phyloP scores from a whole-genome alignment of 2,329 filamentous ascomycete genomes.

The Calonectria henricotiae region DNA sequence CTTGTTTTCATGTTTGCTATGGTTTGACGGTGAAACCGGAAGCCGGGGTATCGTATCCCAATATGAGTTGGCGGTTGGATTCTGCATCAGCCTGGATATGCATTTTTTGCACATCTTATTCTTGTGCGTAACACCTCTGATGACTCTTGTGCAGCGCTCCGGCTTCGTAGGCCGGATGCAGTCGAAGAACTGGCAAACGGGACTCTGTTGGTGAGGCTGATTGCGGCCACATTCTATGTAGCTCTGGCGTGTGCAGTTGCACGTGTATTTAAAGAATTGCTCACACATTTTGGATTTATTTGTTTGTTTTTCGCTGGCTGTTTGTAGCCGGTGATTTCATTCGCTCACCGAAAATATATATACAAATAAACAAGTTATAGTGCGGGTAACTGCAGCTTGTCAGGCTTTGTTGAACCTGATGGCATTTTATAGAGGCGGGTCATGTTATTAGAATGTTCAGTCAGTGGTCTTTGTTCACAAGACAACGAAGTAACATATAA shows the following conservation, averaged over 20 bases:
- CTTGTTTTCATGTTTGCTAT: background rate
- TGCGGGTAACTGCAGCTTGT: background rate
- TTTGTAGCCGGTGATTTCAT: background rate
- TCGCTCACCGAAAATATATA: background rate
- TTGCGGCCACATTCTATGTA: constrained; percentile 3
- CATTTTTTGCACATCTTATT: constrained; percentile 6
- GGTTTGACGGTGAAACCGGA: background rate
- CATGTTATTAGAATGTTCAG: background rate
- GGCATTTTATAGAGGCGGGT: background rate
- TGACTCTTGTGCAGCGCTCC: background rate
- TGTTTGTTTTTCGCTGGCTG: background rate
- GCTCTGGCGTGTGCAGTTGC: constrained; percentile 2
- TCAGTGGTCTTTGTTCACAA: background rate
- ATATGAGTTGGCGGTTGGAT: constrained; percentile 7
- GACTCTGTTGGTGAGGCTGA: background rate
- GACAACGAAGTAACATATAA: background rate
- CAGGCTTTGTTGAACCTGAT: background rate
- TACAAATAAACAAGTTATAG: no score
- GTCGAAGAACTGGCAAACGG: background rate
- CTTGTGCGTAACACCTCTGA: background rate
- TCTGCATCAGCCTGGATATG: background rate
- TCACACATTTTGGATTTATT: background rate
- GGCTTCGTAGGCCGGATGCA: background rate
- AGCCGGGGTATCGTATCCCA: background rate
- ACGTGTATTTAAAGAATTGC: background rate